Percentiles rank a stretch among this genome's conserved stretches.
Evolutionary conservation across 1,139 yeast species (phyloP).

Genomic region (Diutina siamensis): DNA sequence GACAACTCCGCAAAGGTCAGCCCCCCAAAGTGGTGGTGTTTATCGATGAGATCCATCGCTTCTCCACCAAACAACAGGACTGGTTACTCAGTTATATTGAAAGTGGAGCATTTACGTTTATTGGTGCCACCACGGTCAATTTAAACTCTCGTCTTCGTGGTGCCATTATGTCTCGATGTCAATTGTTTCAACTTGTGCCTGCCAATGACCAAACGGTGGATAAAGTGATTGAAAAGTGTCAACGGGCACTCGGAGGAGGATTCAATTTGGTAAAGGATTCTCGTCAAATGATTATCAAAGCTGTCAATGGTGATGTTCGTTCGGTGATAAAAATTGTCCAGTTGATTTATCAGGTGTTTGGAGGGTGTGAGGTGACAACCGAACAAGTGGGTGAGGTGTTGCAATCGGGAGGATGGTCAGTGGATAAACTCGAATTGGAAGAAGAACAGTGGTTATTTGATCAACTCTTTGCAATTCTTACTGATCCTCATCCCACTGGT

Average conservation of each 20-base stretch:
- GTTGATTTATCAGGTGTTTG: not conserved
- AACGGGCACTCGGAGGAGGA: not conserved
- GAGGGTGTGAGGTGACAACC: not conserved
- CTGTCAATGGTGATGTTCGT: not conserved
- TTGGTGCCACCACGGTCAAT: constrained; percentile 33
- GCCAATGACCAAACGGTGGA: not conserved
- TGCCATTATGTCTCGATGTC: constrained; percentile 33
- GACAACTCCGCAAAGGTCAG: constrained; percentile 15
- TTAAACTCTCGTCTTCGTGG: constrained; percentile 22
- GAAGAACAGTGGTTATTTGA: not conserved
- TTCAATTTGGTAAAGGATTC: not conserved
- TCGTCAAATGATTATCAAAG: not conserved
- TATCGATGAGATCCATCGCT: constrained; percentile 34
- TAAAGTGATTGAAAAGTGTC: not conserved
- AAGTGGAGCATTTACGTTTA: constrained; percentile 27
- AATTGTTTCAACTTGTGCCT: constrained; percentile 19
- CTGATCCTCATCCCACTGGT: not conserved
- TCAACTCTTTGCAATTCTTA: not conserved
- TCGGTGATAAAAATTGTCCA: not conserved
- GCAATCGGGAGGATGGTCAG: not conserved
- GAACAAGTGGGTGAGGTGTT: not conserved
- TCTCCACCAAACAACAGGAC: constrained; percentile 30
- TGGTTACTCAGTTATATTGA: constrained; percentile 30
- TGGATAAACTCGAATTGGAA: not conserved
- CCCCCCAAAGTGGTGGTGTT: constrained; percentile 23